Evolutionary conservation across 192 early-diverging fungal genomes (phyloP).

Genomic region (Backusella morwellensis): DNA sequence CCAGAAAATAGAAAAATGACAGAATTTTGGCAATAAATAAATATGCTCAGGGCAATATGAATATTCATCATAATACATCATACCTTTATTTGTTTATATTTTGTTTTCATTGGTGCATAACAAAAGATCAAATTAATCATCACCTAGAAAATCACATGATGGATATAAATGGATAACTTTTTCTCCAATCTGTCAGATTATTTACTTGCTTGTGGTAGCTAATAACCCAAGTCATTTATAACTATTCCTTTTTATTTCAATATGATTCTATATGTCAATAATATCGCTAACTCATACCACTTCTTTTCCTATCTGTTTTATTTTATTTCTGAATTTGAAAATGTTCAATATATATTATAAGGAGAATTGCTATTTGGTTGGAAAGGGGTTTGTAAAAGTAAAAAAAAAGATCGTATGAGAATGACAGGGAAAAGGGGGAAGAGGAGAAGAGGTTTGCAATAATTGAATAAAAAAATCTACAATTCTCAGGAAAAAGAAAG

Average conservation of each 20-base stretch:
- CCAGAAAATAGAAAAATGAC: neutral
- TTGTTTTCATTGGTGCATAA: slow-evolving; percentile 3
- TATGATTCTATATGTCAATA: too few species aligned
- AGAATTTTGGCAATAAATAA: neutral
- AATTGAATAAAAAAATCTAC: neutral
- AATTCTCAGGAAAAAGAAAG: neutral
- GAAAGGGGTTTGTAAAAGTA: neutral
- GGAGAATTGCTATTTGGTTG: neutral
- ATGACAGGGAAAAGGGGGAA: neutral
- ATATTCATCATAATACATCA: neutral
- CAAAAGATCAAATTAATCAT: neutral
- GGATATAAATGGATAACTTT: neutral
- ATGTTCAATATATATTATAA: neutral
- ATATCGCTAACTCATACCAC: too few species aligned
- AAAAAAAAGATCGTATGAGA: neutral
- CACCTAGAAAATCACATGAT: neutral
- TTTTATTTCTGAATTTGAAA: neutral
- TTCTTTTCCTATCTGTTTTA: neutral
- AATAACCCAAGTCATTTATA: neutral
- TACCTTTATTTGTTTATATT: neutral
- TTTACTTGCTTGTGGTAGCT: neutral
- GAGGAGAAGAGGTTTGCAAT: neutral
- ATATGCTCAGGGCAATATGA: slow-evolving; percentile 5
- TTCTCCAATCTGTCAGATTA: neutral
- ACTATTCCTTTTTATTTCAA: neutral